phyloP scores from a whole-genome alignment of 371 early-diverging fungal species.

The Apophysomyces sp. region DNA sequence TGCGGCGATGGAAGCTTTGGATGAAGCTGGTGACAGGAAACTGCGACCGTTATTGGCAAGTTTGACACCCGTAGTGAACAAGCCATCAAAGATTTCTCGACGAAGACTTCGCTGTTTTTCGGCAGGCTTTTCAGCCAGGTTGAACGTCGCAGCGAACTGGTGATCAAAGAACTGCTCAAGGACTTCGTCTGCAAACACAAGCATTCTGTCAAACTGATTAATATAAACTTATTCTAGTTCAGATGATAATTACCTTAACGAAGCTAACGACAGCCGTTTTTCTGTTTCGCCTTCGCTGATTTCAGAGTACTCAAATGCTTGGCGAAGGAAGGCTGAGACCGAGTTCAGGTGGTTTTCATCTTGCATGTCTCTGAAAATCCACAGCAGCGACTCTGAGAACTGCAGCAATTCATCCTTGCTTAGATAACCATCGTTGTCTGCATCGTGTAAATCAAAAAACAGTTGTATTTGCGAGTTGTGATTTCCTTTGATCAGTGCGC shows the following conservation, averaged over 20 bases:
- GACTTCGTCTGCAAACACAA: slow-evolving; percentile 70
- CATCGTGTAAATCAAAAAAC: slow-evolving; percentile 86
- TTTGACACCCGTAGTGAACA: slow-evolving; percentile 45
- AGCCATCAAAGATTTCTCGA: slow-evolving; percentile 57
- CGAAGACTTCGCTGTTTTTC: slow-evolving; percentile 61
- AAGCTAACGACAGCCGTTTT: slow-evolving; percentile 35
- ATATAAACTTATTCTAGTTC: neutral
- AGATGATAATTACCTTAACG: slow-evolving; percentile 32
- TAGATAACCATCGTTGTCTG: slow-evolving; percentile 69
- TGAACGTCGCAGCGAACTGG: slow-evolving; percentile 64
- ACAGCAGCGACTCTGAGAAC: slow-evolving; percentile 86
- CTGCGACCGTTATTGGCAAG: slow-evolving; percentile 27
- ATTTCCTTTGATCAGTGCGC: slow-evolving; percentile 77
- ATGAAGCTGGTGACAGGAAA: slow-evolving; percentile 8
- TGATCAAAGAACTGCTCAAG: slow-evolving; percentile 70
- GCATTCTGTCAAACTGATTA: slow-evolving; percentile 56
- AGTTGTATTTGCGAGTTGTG: slow-evolving; percentile 76
- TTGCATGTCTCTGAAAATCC: slow-evolving; percentile 64
- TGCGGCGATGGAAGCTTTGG: slow-evolving; percentile 14
- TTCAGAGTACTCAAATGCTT: slow-evolving; percentile 70
- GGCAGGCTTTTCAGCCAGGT: slow-evolving; percentile 57
- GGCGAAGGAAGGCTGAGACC: slow-evolving; percentile 70
- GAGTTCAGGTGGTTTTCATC: slow-evolving; percentile 59
- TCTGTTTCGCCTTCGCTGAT: slow-evolving; percentile 16
- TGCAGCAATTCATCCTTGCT: slow-evolving; percentile 84